These are phyloP conservation scores for Tulasnella calospora DNA, from an alignment of 768 basidiomycete genomes.

Conservation along the genomic window DNA sequence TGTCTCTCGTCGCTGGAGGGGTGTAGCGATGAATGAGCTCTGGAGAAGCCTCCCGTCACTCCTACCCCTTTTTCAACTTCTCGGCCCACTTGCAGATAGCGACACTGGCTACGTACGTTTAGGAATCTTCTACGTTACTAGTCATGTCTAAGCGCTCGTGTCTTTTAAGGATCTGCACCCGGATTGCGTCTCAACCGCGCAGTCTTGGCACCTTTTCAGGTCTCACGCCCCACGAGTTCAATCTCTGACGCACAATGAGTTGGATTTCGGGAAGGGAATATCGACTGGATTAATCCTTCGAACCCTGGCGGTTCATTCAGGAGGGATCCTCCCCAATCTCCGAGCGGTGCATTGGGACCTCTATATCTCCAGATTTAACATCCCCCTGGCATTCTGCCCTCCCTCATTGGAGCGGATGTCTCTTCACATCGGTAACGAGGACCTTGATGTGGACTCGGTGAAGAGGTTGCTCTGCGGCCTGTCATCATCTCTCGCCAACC, in stretches of 20 bases:
- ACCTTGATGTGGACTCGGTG: neutral
- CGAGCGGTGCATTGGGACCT: neutral
- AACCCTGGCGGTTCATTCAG: neutral
- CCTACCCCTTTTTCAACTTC: constrained; percentile 1
- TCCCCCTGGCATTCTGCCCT: neutral
- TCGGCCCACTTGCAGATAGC: neutral
- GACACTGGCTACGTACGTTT: neutral
- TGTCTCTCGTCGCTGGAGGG: neutral
- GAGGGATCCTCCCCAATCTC: neutral
- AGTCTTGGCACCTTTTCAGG: neutral
- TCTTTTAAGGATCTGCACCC: neutral
- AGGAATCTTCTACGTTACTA: neutral
- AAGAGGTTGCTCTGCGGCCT: neutral
- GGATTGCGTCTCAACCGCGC: neutral
- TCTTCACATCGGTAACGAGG: neutral
- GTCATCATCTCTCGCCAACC: neutral
- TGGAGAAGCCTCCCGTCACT: neutral
- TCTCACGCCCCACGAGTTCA: neutral
- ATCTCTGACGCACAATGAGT: neutral
- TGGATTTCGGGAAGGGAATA: neutral
- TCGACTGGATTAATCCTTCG: neutral
- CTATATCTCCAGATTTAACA: neutral
- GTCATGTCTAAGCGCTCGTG: neutral
- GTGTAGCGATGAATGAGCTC: constrained; percentile 7
- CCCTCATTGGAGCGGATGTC: neutral